Evolutionary conservation across 2,329 filamentous ascomycete genomes (phyloP), one percentile per base, ranked within the genome.

Genomic region (Talaromyces sp.): DNA sequence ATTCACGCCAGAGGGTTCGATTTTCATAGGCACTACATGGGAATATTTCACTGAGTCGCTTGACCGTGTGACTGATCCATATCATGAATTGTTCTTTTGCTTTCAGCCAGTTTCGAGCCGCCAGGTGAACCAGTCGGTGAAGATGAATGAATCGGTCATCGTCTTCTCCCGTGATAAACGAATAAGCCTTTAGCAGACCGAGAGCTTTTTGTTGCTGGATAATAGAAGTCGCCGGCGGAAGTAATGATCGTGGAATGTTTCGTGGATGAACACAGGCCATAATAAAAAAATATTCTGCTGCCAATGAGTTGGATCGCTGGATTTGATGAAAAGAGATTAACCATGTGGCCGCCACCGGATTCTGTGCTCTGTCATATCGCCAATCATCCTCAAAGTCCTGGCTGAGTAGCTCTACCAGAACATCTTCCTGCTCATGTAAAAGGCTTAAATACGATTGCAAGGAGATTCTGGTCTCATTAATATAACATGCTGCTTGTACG

Each of bases 321-420:
- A 77, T 73, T 38, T 75, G 70, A 13, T 71, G 59, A 54, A 77
- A 76, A 6, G 73, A 75, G 27, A 77, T 70, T 3, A 70, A 62
- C 73, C 71, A 77, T n/a, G 73, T 77, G n/a, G 65, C 72, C 13
- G 69, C 69, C 24, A 77, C 67, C 9, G 74, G 64, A 61, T 72
- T 75, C 51, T 68, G 63, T 7, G 67, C 63, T 7, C 67, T 64
- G 4, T 50, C 46, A 58, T 76, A 73, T 51, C 73, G 66, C 21
- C 62, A 61, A 19, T 63, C 35, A 61, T 77, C 73, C 32, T 70
- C 63, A 55, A 75, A 76, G 26, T 73, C 65, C 63, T 70, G 58
- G 57, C 69, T 73, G 0, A 77, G 63, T n/a, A 76, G 61, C 9
- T 72, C 65, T n/a, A 73, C 62, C 4, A 67, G 56, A 8, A 70